Conservation (phyloP, 164 flowering plant genomes). For the Berberis vulgaris region DNA sequence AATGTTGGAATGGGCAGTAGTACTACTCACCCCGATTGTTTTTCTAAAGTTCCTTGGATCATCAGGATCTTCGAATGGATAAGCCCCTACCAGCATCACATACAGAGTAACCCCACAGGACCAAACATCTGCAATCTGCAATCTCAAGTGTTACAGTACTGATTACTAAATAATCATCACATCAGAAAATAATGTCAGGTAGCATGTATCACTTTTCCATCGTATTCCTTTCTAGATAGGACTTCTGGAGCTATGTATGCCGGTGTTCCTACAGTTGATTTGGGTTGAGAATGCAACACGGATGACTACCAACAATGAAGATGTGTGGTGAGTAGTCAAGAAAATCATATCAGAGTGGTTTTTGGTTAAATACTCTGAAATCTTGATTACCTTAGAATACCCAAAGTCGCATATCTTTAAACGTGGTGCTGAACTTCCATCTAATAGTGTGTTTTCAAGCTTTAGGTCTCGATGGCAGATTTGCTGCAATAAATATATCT, state of each 20-base stretch:
- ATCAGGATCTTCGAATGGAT: constrained; percentile 85
- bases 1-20: constrained; percentile 10
- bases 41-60: constrained; percentile 76
- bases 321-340: constrained; percentile 2
- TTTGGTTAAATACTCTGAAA: background rate
- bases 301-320: constrained; percentile 41
- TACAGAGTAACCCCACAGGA: constrained; percentile 88
- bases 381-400: constrained; percentile 45
- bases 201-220: constrained; percentile 54
- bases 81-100: constrained; percentile 85
- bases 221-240: constrained; percentile 57
- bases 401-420: constrained; percentile 7
- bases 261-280: constrained; percentile 83
- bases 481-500: constrained; percentile 9
- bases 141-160: constrained; percentile 7
- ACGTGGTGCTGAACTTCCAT: constrained; percentile 9
- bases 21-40: constrained; percentile 51
- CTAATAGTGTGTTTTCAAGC: constrained; percentile 17
- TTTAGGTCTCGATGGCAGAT: constrained; percentile 15
- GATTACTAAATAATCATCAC: background rate
- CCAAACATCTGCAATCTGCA: constrained; percentile 86
- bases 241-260: constrained; percentile 90
- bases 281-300: constrained; percentile 82
- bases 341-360: background rate
- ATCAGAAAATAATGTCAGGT: background rate